A percentile compares a stretch with the other conserved stretches of the same genome.
Evolutionary conservation across 2,329 filamentous ascomycete genomes (phyloP).

Genomic region (Ambrosiella xylebori): DNA sequence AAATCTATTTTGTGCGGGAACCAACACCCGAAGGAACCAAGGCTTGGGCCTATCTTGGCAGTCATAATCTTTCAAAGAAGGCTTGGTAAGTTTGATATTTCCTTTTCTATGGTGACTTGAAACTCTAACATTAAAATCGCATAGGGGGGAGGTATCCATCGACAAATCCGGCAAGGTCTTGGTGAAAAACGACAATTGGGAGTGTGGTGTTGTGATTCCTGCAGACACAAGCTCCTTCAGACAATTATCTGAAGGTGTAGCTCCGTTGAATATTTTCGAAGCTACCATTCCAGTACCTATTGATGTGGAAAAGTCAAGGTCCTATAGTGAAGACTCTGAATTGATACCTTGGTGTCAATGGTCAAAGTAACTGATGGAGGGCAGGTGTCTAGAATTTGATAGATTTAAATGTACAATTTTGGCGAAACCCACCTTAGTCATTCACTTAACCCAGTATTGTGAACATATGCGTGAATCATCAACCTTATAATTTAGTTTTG

Average conservation of each 20-base stretch:
- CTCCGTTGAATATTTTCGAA: slow-evolving; percentile 7
- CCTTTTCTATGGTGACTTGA: background rate
- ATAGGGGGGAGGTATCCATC: slow-evolving; percentile 59
- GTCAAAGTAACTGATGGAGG: background rate
- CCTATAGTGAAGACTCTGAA: background rate
- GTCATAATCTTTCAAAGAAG: slow-evolving; percentile 80
- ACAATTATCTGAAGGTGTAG: background rate
- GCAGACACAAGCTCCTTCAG: slow-evolving; percentile 20
- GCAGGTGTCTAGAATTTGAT: too few species aligned
- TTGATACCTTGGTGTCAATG: slow-evolving; percentile 8
- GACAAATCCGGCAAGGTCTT: slow-evolving; percentile 51
- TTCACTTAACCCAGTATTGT: too few species aligned
- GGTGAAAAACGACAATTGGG: slow-evolving; percentile 86
- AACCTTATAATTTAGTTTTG: too few species aligned
- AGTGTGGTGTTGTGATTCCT: slow-evolving; percentile 72
- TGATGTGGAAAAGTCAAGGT: background rate
- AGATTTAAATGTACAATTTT: too few species aligned
- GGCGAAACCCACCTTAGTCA: too few species aligned
- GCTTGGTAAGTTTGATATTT: slow-evolving; percentile 52
- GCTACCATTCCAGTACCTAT: slow-evolving; percentile 7
- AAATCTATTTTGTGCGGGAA: slow-evolving; percentile 42
- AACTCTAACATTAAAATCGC: background rate
- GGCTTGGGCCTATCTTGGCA: slow-evolving; percentile 76
- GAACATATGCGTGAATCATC: too few species aligned
- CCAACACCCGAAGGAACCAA: slow-evolving; percentile 15